Percentiles rank a stretch among this genome's conserved stretches.
phyloP scores from a whole-genome alignment of 768 basidiomycete genomes.

The Galerina sulciceps region DNA sequence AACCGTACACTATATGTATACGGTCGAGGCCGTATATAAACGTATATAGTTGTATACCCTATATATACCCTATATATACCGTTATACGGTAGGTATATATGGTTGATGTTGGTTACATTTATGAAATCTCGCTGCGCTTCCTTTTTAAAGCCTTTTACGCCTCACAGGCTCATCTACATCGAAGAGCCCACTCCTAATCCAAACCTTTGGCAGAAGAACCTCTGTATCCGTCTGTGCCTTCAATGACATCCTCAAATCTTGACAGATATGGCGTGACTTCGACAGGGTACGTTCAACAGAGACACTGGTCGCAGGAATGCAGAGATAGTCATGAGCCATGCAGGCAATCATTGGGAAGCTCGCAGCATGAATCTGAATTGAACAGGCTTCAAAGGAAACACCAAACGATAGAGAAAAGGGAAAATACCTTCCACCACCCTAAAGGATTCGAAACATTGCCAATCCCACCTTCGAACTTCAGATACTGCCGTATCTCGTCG shows the following conservation, averaged over 20 bases:
- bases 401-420: slow-evolving; percentile 2
- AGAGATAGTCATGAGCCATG: slow-evolving; percentile 33
- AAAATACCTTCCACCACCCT: slow-evolving; percentile 35
- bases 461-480: slow-evolving; percentile 18
- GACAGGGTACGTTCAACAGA: slow-evolving; percentile 35
- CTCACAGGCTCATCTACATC: no score
- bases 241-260: slow-evolving; percentile 28
- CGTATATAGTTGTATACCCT: no score
- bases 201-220: slow-evolving; percentile 30
- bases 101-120: no score
- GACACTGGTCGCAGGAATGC: slow-evolving; percentile 36
- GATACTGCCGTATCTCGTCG: slow-evolving; percentile 21
- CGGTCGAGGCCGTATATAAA: no score
- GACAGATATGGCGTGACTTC: slow-evolving; percentile 31
- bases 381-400: not conserved
- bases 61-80: no score
- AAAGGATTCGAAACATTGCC: slow-evolving; percentile 22
- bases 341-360: slow-evolving; percentile 28
- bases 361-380: slow-evolving; percentile 22
- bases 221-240: slow-evolving; percentile 30
- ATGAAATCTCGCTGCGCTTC: no score
- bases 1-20: no score
- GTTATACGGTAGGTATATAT: no score
- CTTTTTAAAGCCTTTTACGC: no score
- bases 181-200: slow-evolving; percentile 29